Evolutionary conservation across 2,329 filamentous ascomycete genomes (phyloP).

Genomic region (Monosporascus ibericus): DNA sequence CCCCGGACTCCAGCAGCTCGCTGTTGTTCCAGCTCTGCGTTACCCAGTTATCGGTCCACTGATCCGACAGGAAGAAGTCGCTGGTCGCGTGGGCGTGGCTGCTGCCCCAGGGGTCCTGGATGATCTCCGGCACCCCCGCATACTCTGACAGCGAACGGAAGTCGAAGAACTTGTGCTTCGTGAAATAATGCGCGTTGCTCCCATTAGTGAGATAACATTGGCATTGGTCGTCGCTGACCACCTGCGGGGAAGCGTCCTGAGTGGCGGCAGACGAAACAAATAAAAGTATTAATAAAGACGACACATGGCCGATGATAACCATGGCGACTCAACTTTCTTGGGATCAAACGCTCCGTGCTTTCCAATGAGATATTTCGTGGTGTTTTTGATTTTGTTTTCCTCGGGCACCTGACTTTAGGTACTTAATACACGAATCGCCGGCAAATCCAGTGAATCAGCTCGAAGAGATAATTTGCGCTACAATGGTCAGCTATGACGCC

Average conservation of each 20-base stretch:
- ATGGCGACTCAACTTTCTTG: background rate
- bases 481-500: too few relatives aligned
- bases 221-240: slow-evolving; percentile 20
- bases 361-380: too few relatives aligned
- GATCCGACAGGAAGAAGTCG: slow-evolving; percentile 25
- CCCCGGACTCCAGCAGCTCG: slow-evolving; percentile 7
- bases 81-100: slow-evolving; percentile 21
- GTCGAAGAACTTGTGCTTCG: slow-evolving; percentile 42
- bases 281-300: background rate
- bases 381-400: too few relatives aligned
- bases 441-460: too few relatives aligned
- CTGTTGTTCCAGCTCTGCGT: slow-evolving; percentile 27
- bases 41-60: slow-evolving; percentile 25
- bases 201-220: slow-evolving; percentile 42
- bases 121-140: slow-evolving; percentile 23
- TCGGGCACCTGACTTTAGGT: too few relatives aligned
- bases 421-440: too few relatives aligned
- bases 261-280: background rate
- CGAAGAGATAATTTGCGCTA: too few relatives aligned
- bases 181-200: slow-evolving; percentile 33
- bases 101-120: slow-evolving; percentile 18
- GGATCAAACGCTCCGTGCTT: too few relatives aligned
- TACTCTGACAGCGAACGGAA: slow-evolving; percentile 37
- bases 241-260: background rate
- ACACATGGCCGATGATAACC: background rate